Evolutionary conservation across 768 basidiomycete genomes (phyloP).

Genomic region (Boletellus ananiceps): DNA sequence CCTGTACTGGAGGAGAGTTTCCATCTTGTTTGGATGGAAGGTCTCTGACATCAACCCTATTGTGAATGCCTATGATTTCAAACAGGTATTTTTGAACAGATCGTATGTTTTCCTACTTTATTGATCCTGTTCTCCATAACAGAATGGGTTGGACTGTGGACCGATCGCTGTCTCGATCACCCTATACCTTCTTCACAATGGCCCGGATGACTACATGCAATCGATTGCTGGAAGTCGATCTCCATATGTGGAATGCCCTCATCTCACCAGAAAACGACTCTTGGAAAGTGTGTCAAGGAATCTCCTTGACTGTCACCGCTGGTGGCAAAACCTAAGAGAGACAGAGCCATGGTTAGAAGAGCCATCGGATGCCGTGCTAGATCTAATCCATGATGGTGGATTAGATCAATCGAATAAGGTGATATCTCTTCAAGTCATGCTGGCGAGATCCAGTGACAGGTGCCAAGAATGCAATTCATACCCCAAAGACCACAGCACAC

Average conservation of each 20-base stretch:
- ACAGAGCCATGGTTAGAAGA: conserved; percentile 1
- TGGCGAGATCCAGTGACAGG: conserved; percentile 4
- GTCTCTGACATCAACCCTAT: neutral
- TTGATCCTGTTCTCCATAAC: neutral
- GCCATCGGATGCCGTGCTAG: neutral
- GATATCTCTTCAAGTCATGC: neutral
- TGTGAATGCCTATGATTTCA: neutral
- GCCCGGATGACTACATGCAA: neutral
- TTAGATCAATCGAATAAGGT: neutral
- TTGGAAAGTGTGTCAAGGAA: neutral
- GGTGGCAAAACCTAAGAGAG: neutral
- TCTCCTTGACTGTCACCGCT: neutral
- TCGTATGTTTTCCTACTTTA: neutral
- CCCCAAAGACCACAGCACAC: too few species aligned
- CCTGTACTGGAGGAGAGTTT: neutral
- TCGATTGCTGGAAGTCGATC: neutral
- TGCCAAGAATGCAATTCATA: neutral
- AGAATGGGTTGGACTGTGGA: conserved; percentile 9
- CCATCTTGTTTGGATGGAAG: neutral
- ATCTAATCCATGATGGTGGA: neutral
- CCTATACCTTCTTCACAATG: neutral
- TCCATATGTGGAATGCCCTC: neutral
- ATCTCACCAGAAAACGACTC: neutral
- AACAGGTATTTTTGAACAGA: neutral
- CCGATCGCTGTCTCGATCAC: neutral